Percentiles rank a stretch among this genome's conserved stretches.
These are phyloP conservation scores for Wilhelminamyces savonicus DNA, from an alignment of 805 yeast species.

Conservation along the genomic window DNA sequence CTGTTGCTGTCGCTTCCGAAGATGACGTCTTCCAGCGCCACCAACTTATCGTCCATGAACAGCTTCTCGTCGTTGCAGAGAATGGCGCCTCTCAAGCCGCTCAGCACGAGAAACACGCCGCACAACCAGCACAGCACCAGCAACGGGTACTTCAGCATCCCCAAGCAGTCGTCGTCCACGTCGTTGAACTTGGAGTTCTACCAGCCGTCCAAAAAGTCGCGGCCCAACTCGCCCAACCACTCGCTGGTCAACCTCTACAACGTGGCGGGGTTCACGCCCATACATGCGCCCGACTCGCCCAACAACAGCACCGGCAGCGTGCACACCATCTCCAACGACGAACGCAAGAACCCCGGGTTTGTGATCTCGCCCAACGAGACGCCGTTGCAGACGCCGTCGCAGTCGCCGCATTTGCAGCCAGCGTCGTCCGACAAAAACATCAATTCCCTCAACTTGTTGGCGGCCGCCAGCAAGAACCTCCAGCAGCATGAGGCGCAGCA, in stretches of 20 bases:
- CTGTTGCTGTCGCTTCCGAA: slow-evolving; percentile 15
- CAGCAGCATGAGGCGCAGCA: slow-evolving; percentile 2
- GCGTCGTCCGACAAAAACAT: slow-evolving; percentile 6
- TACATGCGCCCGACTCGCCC: background rate
- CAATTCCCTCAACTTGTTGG: slow-evolving; percentile 16
- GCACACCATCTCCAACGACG: slow-evolving; percentile 1
- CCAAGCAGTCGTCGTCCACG: slow-evolving; percentile 24
- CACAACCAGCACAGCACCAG: slow-evolving; percentile 15
- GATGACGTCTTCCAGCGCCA: slow-evolving; percentile 15
- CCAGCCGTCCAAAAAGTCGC: slow-evolving; percentile 32
- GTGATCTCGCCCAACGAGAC: slow-evolving; percentile 37
- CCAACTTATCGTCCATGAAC: slow-evolving; percentile 15
- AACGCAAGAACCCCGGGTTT: slow-evolving; percentile 13
- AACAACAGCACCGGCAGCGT: background rate
- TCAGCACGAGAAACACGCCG: slow-evolving; percentile 1
- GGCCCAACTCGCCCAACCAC: slow-evolving; percentile 42
- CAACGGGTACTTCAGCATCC: slow-evolving; percentile 5
- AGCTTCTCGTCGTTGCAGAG: slow-evolving; percentile 22
- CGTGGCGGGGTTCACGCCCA: too few relatives aligned
- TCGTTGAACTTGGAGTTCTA: slow-evolving; percentile 32
- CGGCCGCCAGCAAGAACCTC: slow-evolving; percentile 18
- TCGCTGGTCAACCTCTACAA: slow-evolving; percentile 5
- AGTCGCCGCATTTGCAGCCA: slow-evolving; percentile 40
- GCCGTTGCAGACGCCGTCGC: slow-evolving; percentile 44
- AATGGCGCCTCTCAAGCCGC: slow-evolving; percentile 39